Percentiles rank a stretch among this genome's conserved stretches.
Conservation (phyloP, 257 asterid species). For the Solanum megistacrolobum region DNA sequence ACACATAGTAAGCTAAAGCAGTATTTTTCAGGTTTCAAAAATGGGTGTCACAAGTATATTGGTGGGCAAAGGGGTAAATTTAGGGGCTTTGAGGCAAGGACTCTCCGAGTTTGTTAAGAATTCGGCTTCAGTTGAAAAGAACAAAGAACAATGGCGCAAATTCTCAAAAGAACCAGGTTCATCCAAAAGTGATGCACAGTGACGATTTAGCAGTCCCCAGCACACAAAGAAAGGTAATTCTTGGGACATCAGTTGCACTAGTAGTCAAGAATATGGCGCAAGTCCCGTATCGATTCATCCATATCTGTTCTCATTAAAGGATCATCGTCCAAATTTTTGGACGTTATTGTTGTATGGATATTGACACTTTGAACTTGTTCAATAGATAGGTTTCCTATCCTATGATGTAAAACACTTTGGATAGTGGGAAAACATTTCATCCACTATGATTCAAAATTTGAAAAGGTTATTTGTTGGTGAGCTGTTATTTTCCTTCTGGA, state of each 20-base stretch:
- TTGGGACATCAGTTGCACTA: neutral
- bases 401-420: neutral
- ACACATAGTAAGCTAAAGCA: neutral
- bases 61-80: conserved; percentile 62
- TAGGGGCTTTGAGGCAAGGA: conserved; percentile 62
- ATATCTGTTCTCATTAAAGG: neutral
- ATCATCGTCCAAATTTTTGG: neutral
- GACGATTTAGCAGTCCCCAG: neutral
- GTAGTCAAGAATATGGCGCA: neutral
- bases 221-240: neutral
- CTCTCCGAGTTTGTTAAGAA: conserved; percentile 44
- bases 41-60: conserved; percentile 72
- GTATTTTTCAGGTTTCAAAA: conserved; percentile 42
- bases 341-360: neutral
- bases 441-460: neutral
- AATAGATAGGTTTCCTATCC: neutral
- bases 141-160: conserved; percentile 29
- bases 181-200: neutral
- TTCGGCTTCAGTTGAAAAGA: conserved; percentile 20
- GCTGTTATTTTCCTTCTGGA: neutral
- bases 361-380: neutral
- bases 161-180: conserved; percentile 32
- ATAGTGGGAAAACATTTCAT: neutral
- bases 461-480: neutral
- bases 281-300: neutral